phyloP scores from a whole-genome alignment of 805 yeast species.

The Candida alai region DNA sequence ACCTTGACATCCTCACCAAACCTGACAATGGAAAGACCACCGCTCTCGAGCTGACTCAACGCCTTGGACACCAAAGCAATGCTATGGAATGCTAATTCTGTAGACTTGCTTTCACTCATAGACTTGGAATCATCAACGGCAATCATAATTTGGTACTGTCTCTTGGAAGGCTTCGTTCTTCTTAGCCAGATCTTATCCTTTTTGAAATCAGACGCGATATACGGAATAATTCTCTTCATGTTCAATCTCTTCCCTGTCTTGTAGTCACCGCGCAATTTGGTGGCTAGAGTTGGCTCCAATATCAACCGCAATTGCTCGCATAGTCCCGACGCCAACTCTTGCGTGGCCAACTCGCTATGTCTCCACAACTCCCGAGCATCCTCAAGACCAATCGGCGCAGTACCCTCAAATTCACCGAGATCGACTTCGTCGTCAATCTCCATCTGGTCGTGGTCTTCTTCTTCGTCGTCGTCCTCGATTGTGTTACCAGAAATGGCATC shows the following conservation, averaged over 20 bases:
- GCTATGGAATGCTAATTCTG: conserved; percentile 89
- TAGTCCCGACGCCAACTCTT: conserved; percentile 79
- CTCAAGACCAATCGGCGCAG: conserved; percentile 51
- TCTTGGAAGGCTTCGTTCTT: conserved; percentile 94
- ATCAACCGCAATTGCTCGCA: conserved; percentile 92
- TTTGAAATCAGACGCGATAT: conserved; percentile 95
- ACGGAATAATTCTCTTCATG: conserved; percentile 96
- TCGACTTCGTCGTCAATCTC: conserved; percentile 18
- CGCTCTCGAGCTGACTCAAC: conserved; percentile 88
- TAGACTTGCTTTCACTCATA: conserved; percentile 90
- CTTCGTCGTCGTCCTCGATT: conserved; percentile 17
- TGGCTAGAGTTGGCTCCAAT: conserved; percentile 93
- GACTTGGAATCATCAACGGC: conserved; percentile 97
- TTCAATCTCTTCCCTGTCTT: conserved; percentile 95
- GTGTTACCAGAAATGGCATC: no score
- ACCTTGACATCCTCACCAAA: conserved; percentile 83
- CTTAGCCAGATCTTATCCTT: conserved; percentile 98
- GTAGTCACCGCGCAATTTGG: conserved; percentile 91
- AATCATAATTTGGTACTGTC: conserved; percentile 96
- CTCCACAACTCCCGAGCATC: conserved; percentile 81
- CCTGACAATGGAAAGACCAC: conserved; percentile 83
- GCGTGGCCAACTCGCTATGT: conserved; percentile 76
- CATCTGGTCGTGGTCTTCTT: conserved; percentile 15
- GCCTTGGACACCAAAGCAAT: conserved; percentile 93
- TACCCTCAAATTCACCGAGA: conserved; percentile 9